These are phyloP conservation scores for Backusella westeae DNA, from an alignment of 192 early-diverging fungal genomes.

Conservation along the genomic window DNA sequence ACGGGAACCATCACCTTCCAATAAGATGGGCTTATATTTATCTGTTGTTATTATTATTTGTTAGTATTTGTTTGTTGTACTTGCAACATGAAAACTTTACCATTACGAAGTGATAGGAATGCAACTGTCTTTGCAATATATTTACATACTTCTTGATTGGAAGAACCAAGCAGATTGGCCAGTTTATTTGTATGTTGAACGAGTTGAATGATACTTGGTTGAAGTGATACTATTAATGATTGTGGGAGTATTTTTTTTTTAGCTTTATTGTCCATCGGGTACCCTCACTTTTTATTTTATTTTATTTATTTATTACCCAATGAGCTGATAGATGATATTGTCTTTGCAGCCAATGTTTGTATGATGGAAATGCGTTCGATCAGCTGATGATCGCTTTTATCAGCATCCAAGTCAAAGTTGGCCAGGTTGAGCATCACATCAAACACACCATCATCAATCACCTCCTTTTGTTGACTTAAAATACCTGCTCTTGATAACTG, in stretches of 20 bases:
- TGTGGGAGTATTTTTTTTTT: neutral
- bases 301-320: neutral
- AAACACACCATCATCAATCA: conserved; percentile 8
- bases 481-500: conserved; percentile 15
- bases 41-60: conserved; percentile 11
- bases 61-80: neutral
- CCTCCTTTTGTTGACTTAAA: conserved; percentile 14
- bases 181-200: conserved; percentile 37
- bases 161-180: conserved; percentile 39
- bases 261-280: neutral
- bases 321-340: conserved; percentile 12
- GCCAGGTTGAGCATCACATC: neutral
- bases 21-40: conserved; percentile 37
- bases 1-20: conserved; percentile 30
- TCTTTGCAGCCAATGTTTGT: conserved; percentile 5
- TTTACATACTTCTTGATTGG: conserved; percentile 45
- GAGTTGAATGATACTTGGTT: conserved; percentile 49
- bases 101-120: conserved; percentile 54
- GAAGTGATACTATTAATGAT: conserved; percentile 35
- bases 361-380: neutral
- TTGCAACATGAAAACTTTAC: conserved; percentile 19
- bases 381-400: neutral
- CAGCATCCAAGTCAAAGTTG: neutral
- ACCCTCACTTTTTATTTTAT: too few species aligned
- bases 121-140: conserved; percentile 58